Conservation (phyloP, 164 flowering plant species). For the Liquidambar formosana region DNA sequence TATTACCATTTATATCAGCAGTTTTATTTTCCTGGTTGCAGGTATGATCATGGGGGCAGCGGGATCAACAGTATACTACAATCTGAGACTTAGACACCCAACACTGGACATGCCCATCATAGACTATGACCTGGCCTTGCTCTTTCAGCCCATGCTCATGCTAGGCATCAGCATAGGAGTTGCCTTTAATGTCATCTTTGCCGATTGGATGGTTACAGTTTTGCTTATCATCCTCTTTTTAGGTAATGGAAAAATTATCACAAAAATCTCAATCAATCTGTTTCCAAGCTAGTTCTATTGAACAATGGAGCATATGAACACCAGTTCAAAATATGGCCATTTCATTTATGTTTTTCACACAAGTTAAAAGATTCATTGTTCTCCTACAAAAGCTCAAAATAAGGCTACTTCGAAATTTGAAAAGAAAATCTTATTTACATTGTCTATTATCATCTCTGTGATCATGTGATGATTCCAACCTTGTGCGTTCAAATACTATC, state of each 20-base stretch:
- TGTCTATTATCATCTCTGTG: too few relatives aligned
- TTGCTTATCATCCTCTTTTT: slow-evolving; percentile 38
- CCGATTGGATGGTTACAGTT: slow-evolving; percentile 49
- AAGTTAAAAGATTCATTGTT: too few relatives aligned
- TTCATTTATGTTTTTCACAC: too few relatives aligned
- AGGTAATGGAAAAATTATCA: slow-evolving; percentile 20
- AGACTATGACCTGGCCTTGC: slow-evolving; percentile 40
- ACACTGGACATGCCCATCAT: slow-evolving; percentile 42
- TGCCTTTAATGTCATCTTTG: slow-evolving; percentile 39
- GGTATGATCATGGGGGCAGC: slow-evolving; percentile 55
- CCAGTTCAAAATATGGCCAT: too few relatives aligned
- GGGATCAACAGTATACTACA: slow-evolving; percentile 44
- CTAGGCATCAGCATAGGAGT: slow-evolving; percentile 46
- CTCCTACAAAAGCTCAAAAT: too few relatives aligned
- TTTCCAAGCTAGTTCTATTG: background rate
- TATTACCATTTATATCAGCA: background rate
- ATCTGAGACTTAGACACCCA: slow-evolving; percentile 39
- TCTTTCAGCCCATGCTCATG: slow-evolving; percentile 48
- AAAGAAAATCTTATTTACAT: too few relatives aligned
- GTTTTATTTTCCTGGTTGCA: slow-evolving; percentile 3
- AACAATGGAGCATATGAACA: background rate
- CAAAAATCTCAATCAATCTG: background rate
- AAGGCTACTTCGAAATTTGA: too few relatives aligned
- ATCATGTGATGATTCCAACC: too few relatives aligned
- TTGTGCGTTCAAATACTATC: too few relatives aligned